Base-by-base conservation (phyloP, 139 green algal genomes). In the Chlamydomonas asymmetrica region DNA sequence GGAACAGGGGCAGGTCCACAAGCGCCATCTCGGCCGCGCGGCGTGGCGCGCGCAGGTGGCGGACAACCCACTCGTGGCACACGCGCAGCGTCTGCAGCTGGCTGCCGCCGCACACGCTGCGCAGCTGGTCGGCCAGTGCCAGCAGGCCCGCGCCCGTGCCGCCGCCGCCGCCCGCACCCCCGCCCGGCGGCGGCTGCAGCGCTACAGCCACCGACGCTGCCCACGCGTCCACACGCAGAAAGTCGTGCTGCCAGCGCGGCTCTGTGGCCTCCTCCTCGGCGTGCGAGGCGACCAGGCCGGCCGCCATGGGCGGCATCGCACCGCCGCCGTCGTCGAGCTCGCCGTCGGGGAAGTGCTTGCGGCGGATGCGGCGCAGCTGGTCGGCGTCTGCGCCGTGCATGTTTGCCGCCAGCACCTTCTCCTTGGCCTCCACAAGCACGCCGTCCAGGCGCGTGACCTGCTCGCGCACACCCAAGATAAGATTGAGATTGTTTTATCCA, bases 281-380 rank as follows among this genome's bases (percentile, higher is more conserved):
- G 4, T 45, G 31, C 6, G 77, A 84, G 1, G 79, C 75, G 2
- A 76, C 71, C 13, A 89, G 79, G 10, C 84, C 80, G 52, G 84
- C 88, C 57, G 79, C 73, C n/a, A 84, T 70, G 3, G 88, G 88
- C 0, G 83, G 85, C 0, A 86, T 62, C 22, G 85, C 85, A 16
- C 85, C 85, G 4, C 88, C 88, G 0, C 85, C 83, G 49, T 90
- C 85, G 35, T 88, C 87, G 29, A 92, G 81, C 83, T 92, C 87
- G 23, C 87, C 87, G 37, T 79, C 60, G 40, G 83, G 82, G 54
- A 92, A 92, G 71, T 84, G 69, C 39, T 75, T 78, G 18, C 63
- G 68, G 39, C 87, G 79, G 69, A 90, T 90, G 40, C 67, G 34
- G 34, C 75, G 61, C 27, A 90, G 76, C 0, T 59, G 78, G 56